Base-by-base conservation (phyloP, 2,329 filamentous ascomycete genomes). In the Arthrobotrys iridis region DNA sequence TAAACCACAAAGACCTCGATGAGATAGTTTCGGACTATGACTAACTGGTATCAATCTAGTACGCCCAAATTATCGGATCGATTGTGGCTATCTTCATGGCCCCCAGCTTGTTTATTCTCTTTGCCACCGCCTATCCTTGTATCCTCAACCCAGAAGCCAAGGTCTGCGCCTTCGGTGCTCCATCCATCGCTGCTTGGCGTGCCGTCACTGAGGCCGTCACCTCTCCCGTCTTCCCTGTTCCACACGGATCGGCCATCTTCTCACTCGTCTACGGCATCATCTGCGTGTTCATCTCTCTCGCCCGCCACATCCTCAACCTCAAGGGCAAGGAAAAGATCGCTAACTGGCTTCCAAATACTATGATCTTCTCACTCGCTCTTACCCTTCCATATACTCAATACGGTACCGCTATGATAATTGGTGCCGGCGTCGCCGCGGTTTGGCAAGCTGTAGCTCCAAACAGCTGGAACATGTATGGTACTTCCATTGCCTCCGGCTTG, bases 261-360 rank as follows among this genome's bases (percentile, higher is more conserved):
- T 76, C 72, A 8, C 59, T 76, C 37, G 64, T 70, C 43, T 76
- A 55, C 45, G 72, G 72, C 22, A 71, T 70, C 60, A 70, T 76
- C 65, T 76, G 72, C 35, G 65, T 81, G 30, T 85, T 87, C 82
- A 85, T 87, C 35, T 55, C 88, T 30, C 77, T 88, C 77, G 83
- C 86, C 50, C 86, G 88, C 81, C 86, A 85, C 80, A 85, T 84
- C 76, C 85, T 87, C 77, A n/a, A 87, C 71, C 52, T 58, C 5
- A 75, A 75, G 63, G 63, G 63, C 18, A 75, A 75, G 63, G 63
- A 63, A 2, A 68, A 68, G 26, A 75, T 75, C 41, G 87, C 60
- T 79, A 82, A 37, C 84, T 76, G 65, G 85, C 73, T 87, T 85
- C 77, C 77, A 22, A 77, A 77, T 28, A 65, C 74, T 37, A 77